phyloP scores from a whole-genome alignment of 2,329 filamentous ascomycete species.

The Claviceps maximensis region DNA sequence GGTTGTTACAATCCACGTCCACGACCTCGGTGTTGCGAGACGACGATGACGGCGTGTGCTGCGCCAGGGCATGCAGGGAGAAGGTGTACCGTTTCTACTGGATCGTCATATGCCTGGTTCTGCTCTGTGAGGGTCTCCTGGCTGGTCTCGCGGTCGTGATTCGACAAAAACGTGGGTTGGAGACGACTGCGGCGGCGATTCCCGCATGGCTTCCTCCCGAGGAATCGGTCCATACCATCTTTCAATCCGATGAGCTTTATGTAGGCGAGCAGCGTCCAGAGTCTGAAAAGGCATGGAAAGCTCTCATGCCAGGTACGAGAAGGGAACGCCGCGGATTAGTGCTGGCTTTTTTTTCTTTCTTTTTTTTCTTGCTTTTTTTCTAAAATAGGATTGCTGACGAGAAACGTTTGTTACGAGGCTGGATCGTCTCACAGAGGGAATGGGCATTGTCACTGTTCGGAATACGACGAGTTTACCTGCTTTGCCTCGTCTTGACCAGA shows the following conservation, averaged over 20 bases:
- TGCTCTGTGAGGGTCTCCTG: background rate
- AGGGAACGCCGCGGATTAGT: background rate
- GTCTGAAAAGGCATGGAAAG: background rate
- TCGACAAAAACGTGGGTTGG: background rate
- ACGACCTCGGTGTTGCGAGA: background rate
- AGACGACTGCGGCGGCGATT: background rate
- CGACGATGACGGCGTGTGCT: background rate
- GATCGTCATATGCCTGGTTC: background rate
- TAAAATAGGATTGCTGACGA: background rate
- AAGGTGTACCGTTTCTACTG: background rate
- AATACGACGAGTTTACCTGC: background rate
- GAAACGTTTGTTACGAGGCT: no score
- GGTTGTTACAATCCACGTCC: background rate
- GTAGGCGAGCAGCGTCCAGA: background rate
- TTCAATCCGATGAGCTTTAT: background rate
- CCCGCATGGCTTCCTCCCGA: background rate
- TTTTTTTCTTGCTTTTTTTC: no score
- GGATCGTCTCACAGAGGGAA: background rate
- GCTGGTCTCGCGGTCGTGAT: background rate
- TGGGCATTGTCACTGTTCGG: background rate
- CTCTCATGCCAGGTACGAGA: conserved; percentile 1
- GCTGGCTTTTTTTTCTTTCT: background rate
- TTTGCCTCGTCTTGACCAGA: background rate
- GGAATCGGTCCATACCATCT: background rate
- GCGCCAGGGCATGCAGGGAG: background rate